phyloP scores from a whole-genome alignment of 352 stramenopile genomes.

The Halophytophthora polymorphica region DNA sequence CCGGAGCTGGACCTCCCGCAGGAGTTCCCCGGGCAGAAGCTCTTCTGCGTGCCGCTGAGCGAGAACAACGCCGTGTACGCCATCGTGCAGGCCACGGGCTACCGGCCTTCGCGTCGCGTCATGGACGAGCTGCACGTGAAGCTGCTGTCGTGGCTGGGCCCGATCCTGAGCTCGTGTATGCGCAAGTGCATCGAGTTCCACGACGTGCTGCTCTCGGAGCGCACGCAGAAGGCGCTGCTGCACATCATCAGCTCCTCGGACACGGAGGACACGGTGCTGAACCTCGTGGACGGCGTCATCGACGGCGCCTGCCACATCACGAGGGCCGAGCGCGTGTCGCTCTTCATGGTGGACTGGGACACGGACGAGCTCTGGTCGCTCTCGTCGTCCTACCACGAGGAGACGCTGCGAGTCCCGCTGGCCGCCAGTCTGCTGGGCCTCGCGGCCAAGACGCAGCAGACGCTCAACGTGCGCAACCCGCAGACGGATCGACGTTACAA shows the following conservation, averaged over 20 bases:
- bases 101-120: slow-evolving; percentile 28
- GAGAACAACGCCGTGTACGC: slow-evolving; percentile 79
- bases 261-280: slow-evolving; percentile 80
- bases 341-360: slow-evolving; percentile 87
- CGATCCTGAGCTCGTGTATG: slow-evolving; percentile 82
- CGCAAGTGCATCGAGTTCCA: slow-evolving; percentile 86
- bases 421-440: slow-evolving; percentile 56
- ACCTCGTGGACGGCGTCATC: slow-evolving; percentile 83
- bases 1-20: slow-evolving; percentile 64
- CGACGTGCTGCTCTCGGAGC: slow-evolving; percentile 76
- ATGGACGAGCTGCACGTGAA: slow-evolving; percentile 70
- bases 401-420: slow-evolving; percentile 64
- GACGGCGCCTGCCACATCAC: slow-evolving; percentile 79
- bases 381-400: slow-evolving; percentile 69
- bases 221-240: slow-evolving; percentile 79
- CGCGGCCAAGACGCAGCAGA: slow-evolving; percentile 55
- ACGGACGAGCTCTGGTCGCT: slow-evolving; percentile 80
- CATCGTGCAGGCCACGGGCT: slow-evolving; percentile 65
- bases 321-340: slow-evolving; percentile 64
- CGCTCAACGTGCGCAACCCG: slow-evolving; percentile 71
- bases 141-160: slow-evolving; percentile 72
- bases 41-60: slow-evolving; percentile 68
- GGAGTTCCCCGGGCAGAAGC: slow-evolving; percentile 52
- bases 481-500: slow-evolving; percentile 58
- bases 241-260: slow-evolving; percentile 85